Evolutionary conservation across 345 rosid species (phyloP).

Genomic region (Dovyalis caffra): DNA sequence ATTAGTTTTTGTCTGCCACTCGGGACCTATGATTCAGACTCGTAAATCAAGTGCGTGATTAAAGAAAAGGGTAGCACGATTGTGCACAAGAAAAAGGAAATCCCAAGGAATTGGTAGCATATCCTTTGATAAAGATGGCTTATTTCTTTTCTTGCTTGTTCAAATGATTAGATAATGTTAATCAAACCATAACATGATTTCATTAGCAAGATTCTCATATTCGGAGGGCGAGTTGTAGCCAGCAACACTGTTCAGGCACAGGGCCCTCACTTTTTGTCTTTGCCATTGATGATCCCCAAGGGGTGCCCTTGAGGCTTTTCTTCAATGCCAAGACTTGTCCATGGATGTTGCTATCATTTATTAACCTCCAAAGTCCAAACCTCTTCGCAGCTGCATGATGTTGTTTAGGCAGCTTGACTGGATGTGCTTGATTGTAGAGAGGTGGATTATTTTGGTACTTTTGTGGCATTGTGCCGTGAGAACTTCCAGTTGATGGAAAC

Average conservation of each 20-base stretch:
- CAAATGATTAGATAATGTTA: not conserved
- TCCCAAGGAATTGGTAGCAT: not conserved
- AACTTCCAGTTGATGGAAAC: constrained; percentile 1
- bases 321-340: constrained; percentile 12
- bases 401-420: not conserved
- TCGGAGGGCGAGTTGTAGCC: constrained; percentile 19
- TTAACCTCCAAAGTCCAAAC: constrained; percentile 9
- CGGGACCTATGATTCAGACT: not conserved
- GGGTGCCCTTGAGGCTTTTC: constrained; percentile 14
- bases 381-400: not conserved
- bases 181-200: constrained; percentile 24
- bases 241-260: constrained; percentile 19
- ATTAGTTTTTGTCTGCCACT: constrained; percentile 6
- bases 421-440: not conserved
- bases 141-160: constrained; percentile 2
- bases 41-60: not conserved
- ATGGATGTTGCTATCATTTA: constrained; percentile 11
- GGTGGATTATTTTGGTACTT: not conserved
- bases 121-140: constrained; percentile 8
- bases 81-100: constrained; percentile 5
- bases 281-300: not conserved
- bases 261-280: not conserved
- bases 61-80: not conserved
- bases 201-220: constrained; percentile 20
- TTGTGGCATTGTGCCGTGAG: not conserved